Evolutionary conservation across 139 green algal species (phyloP), one percentile per base, ranked within the genome.

Genomic region (Coelastrella sp.): DNA sequence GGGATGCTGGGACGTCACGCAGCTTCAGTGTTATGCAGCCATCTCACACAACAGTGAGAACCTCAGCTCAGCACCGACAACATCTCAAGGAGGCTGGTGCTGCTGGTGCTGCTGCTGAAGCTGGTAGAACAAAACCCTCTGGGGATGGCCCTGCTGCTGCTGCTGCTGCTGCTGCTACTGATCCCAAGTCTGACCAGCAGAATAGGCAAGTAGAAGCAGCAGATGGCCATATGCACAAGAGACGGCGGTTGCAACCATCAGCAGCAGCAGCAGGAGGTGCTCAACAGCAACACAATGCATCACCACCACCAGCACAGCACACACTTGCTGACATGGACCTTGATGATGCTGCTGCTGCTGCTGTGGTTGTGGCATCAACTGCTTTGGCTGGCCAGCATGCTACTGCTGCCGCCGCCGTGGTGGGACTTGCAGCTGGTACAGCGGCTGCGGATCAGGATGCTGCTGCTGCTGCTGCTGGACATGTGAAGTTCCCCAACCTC

Each of bases 11-110:
- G 15, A 69, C 75, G 1, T 60, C 32, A 32, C 43, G 78, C 11
- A 84, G 78, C 60, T 84, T 84, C 62, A 76, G 60, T 8, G 78
- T 76, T 17, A 48, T 84, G 78, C 78, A 84, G 78, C 78, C 66
- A n/a, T 5, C 66, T 40, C 66, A 59, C 27, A 5, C 43, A 63
- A 15, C 45, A 5, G n/a, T n/a, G n/a, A n/a, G n/a, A n/a, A n/a
- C n/a, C n/a, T n/a, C n/a, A n/a, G n/a, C n/a, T n/a, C n/a, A n/a
- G n/a, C n/a, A n/a, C n/a, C n/a, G n/a, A n/a, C n/a, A n/a, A n/a
- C n/a, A n/a, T n/a, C n/a, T n/a, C n/a, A n/a, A n/a, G n/a, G n/a
- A n/a, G n/a, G n/a, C n/a, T n/a, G n/a, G n/a, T n/a, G n/a, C n/a
- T n/a, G n/a, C n/a, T n/a, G n/a, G n/a, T n/a, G n/a, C n/a, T n/a